Conservation (phyloP, 1,284 basidiomycete species). For the Phellopilus nigrolimitatus region DNA sequence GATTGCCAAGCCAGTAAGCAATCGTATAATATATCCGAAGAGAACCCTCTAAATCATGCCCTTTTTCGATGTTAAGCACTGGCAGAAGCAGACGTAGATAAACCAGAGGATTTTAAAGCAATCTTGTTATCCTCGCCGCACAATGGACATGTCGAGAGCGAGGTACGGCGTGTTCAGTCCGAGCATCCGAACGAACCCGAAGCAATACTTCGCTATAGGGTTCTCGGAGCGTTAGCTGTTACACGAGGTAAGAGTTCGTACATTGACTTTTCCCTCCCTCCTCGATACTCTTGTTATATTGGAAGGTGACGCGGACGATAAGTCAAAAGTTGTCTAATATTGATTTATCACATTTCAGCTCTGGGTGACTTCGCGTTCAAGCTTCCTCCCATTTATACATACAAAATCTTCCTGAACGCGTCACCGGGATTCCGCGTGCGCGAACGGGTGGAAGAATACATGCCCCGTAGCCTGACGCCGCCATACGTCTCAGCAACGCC, state of each 20-base stretch:
- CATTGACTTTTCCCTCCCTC: slow-evolving; percentile 15
- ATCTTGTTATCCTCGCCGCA: slow-evolving; percentile 54
- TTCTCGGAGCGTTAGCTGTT: slow-evolving; percentile 66
- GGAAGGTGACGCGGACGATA: not conserved
- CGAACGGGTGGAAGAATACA: slow-evolving; percentile 60
- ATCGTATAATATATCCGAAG: not conserved
- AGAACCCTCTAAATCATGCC: not conserved
- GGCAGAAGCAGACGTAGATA: slow-evolving; percentile 38
- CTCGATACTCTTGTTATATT: not conserved
- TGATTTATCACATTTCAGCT: slow-evolving; percentile 43
- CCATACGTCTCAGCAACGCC: slow-evolving; percentile 64
- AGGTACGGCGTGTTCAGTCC: slow-evolving; percentile 51
- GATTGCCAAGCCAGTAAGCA: slow-evolving; percentile 64
- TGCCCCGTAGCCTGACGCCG: slow-evolving; percentile 56
- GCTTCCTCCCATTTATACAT: slow-evolving; percentile 63
- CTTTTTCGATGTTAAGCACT: slow-evolving; percentile 14
- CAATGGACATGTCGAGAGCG: slow-evolving; percentile 56
- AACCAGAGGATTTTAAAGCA: slow-evolving; percentile 48
- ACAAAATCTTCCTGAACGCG: slow-evolving; percentile 61
- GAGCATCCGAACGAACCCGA: slow-evolving; percentile 64
- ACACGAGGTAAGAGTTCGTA: slow-evolving; percentile 52
- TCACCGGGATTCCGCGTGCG: slow-evolving; percentile 57
- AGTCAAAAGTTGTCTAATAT: not conserved
- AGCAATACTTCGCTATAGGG: slow-evolving; percentile 53
- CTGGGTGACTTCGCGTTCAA: slow-evolving; percentile 70